Evolutionary conservation across 805 yeast genomes (phyloP), one percentile per base, ranked within the genome.

Genomic region (Wickerhamiella cacticola): DNA sequence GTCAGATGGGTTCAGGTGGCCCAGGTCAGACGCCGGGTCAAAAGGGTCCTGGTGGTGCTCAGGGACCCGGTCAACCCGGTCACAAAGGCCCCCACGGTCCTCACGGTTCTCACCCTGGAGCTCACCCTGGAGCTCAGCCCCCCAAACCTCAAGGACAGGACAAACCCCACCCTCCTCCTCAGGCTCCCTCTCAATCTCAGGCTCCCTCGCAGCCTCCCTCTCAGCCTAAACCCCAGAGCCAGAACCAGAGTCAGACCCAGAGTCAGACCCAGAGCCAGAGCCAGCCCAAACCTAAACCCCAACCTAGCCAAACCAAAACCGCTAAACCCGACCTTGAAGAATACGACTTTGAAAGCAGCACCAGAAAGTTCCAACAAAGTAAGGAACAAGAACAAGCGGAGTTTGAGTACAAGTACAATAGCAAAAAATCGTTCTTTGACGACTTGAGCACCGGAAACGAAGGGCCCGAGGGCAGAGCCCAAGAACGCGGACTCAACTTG

Each of bases 341-440:
- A 51, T 87, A 80, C 62, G 94, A 87, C 63, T 87, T 87, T 60
- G 82, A 72, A 55, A 62, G 76, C 22, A 76, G 76, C 55, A 84
- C 82, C 61, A 87, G 88, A 33, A 79, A 77, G 61, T 84, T 86
- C 63, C 75, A 71, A 55, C 78, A 75, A 46, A 57, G 22, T 64
- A 63, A 50, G 69, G 64, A 29, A 69, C 63, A 19, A 58, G 59
- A 28, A 55, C 42, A 41, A 23, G 48, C 53, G 8, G 41, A 51
- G 6, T 41, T 47, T 13, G 56, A 53, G 21, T 59, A 64, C 18
- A 75, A 71, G 24, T 92, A 92, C 68, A 75, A 87, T 67, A 86
- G 80, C 63, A 74, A 75, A 58, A 76, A 86, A 12, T 87, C 96
- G 1, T 89, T 92, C 64, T 89, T 89, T 59, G 97, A 92, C 65